These are phyloP conservation scores for Bryum argenteum DNA, from an alignment of 225 moss, liverwort and hornwort genomes.

Conservation along the genomic window DNA sequence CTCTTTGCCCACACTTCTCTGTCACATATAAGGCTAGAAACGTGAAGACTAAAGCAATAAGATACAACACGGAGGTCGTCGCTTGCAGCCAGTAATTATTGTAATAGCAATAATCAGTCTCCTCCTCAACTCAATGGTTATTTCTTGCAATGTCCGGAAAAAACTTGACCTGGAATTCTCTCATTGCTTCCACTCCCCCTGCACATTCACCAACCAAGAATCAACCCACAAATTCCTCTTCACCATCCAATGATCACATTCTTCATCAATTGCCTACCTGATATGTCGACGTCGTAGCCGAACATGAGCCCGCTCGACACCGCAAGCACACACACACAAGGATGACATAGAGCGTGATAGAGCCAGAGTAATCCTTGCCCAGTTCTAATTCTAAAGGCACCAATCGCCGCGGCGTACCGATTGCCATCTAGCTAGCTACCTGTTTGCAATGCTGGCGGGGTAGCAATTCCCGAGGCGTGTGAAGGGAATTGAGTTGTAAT, in stretches of 20 bases:
- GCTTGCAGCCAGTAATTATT: slow-evolving; percentile 50
- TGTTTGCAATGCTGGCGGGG: too few species aligned
- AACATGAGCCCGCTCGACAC: slow-evolving; percentile 48
- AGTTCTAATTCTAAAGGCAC: slow-evolving; percentile 19
- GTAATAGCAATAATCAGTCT: slow-evolving; percentile 64
- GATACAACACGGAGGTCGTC: slow-evolving; percentile 34
- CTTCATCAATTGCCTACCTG: slow-evolving; percentile 9
- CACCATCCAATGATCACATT: not conserved
- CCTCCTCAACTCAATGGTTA: slow-evolving; percentile 26
- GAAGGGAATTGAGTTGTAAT: too few species aligned
- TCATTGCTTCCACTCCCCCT: slow-evolving; percentile 44
- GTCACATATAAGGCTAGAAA: slow-evolving; percentile 30
- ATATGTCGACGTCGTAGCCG: slow-evolving; percentile 53
- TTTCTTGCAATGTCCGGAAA: slow-evolving; percentile 32
- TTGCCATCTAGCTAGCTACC: too few species aligned
- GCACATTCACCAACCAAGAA: not conserved
- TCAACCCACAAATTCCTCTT: not conserved
- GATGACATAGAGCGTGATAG: slow-evolving; percentile 37
- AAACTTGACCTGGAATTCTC: slow-evolving; percentile 29
- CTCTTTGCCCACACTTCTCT: slow-evolving; percentile 31
- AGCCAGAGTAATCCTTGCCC: slow-evolving; percentile 29
- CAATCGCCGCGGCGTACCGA: slow-evolving; percentile 16
- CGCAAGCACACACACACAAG: slow-evolving; percentile 40
- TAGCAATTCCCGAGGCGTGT: too few species aligned
- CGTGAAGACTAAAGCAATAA: slow-evolving; percentile 29